Evolutionary conservation across 352 stramenopile genomes (phyloP).

Genomic region (Phytopythium kandeliae): DNA sequence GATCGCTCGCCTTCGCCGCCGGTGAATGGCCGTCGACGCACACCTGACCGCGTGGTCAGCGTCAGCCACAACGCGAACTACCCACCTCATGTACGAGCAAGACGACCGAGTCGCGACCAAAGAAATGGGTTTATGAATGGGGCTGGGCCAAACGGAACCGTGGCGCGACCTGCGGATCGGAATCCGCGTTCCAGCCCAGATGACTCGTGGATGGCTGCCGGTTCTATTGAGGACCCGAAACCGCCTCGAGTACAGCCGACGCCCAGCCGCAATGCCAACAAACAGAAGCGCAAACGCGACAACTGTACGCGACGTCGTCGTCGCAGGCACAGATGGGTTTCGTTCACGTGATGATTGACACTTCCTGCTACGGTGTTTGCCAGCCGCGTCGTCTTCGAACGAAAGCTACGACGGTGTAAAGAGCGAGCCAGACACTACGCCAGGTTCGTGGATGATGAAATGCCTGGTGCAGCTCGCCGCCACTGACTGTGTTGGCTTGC

Average conservation of each 20-base stretch:
- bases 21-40: not conserved
- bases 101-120: not conserved
- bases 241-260: not conserved
- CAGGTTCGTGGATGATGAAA: not conserved
- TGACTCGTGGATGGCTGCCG: conserved; percentile 6
- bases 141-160: not conserved
- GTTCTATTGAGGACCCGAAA: not conserved
- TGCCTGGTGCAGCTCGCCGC: not conserved
- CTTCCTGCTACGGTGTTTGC: not conserved
- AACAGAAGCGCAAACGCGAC: conserved; percentile 4
- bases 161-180: not conserved
- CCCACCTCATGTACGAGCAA: not conserved
- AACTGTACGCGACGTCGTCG: not conserved
- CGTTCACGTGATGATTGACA: not conserved
- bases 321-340: not conserved
- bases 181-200: not conserved
- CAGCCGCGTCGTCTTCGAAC: not conserved
- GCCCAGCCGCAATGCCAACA: not conserved
- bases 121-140: not conserved
- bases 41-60: not conserved
- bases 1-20: not conserved
- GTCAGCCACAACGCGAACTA: not conserved
- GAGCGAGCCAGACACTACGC: not conserved
- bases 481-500: not conserved
- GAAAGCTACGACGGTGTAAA: conserved; percentile 4